A percentile compares a stretch with the other conserved stretches of the same genome.
Evolutionary conservation across 495 filamentous ascomycete species (phyloP).

Genomic region (Penicillium chermesinum): DNA sequence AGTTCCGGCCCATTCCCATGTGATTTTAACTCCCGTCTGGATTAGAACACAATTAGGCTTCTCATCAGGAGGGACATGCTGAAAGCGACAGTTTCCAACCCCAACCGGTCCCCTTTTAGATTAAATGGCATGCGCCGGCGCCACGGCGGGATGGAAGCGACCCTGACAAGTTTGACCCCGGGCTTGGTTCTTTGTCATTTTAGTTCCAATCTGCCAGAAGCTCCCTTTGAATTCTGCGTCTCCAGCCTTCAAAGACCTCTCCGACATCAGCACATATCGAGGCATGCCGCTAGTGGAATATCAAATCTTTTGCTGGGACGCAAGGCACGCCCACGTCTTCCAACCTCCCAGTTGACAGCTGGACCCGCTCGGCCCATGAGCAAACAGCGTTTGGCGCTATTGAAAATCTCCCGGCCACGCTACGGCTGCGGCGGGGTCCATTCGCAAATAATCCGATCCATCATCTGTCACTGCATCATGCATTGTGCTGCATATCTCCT

Average conservation of each 20-base stretch:
- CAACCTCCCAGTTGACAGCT: neutral
- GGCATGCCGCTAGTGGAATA: neutral
- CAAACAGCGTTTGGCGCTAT: constrained; percentile 6
- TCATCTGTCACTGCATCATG: constrained; percentile 9
- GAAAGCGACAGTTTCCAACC: neutral
- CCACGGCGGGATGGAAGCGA: neutral
- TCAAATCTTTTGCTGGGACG: neutral
- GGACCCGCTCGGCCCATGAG: neutral
- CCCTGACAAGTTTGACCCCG: neutral
- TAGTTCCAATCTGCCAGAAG: neutral
- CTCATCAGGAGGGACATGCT: neutral
- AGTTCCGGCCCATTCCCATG: neutral
- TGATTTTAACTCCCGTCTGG: neutral
- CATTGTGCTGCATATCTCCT: neutral
- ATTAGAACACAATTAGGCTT: neutral
- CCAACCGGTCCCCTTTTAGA: neutral
- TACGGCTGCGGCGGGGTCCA: constrained; percentile 5
- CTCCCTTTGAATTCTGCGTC: neutral
- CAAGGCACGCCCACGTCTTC: neutral
- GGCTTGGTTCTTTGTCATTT: neutral
- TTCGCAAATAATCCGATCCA: neutral
- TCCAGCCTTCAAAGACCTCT: neutral
- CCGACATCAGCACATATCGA: neutral
- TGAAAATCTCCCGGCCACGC: constrained; percentile 16
- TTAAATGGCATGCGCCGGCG: neutral